A percentile compares a stretch with the other conserved stretches of the same genome.
Conservation (phyloP, 2,329 filamentous ascomycete species). For the Trichoderma citrinoviride region DNA sequence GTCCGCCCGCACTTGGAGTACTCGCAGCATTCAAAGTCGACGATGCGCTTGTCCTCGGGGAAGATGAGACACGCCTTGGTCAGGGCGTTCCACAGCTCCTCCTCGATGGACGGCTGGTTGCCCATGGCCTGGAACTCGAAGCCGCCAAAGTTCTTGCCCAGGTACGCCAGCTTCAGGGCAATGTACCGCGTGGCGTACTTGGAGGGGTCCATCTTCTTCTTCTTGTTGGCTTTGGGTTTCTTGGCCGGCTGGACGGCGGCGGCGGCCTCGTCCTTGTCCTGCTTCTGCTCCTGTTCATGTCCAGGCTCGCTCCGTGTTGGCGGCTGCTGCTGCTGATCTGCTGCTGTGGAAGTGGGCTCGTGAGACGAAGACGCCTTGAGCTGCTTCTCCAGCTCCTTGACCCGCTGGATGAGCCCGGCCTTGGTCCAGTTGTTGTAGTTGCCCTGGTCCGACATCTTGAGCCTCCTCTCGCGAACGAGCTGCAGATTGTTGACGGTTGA, state of each 20-base stretch:
- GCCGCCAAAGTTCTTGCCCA: slow-evolving; percentile 88
- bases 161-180: slow-evolving; percentile 89
- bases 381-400: slow-evolving; percentile 65
- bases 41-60: slow-evolving; percentile 57
- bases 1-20: slow-evolving; percentile 96
- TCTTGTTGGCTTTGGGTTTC: slow-evolving; percentile 46
- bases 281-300: not conserved
- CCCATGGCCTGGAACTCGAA: slow-evolving; percentile 82
- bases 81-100: slow-evolving; percentile 89
- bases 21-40: slow-evolving; percentile 81
- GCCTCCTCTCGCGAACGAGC: not conserved
- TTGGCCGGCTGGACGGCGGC: slow-evolving; percentile 30
- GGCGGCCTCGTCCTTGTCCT: not conserved
- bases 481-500: slow-evolving; percentile 22
- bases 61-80: slow-evolving; percentile 79
- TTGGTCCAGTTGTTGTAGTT: slow-evolving; percentile 67
- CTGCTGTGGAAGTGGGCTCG: not conserved
- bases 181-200: slow-evolving; percentile 82
- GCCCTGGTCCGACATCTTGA: slow-evolving; percentile 33
- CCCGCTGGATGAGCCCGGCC: slow-evolving; percentile 64
- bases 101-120: slow-evolving; percentile 78
- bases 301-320: too few species aligned
- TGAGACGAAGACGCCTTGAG: slow-evolving; percentile 42
- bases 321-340: not conserved
- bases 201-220: slow-evolving; percentile 67